Conservation (phyloP, 2,329 filamentous ascomycete genomes). For the Eutypa lata region DNA sequence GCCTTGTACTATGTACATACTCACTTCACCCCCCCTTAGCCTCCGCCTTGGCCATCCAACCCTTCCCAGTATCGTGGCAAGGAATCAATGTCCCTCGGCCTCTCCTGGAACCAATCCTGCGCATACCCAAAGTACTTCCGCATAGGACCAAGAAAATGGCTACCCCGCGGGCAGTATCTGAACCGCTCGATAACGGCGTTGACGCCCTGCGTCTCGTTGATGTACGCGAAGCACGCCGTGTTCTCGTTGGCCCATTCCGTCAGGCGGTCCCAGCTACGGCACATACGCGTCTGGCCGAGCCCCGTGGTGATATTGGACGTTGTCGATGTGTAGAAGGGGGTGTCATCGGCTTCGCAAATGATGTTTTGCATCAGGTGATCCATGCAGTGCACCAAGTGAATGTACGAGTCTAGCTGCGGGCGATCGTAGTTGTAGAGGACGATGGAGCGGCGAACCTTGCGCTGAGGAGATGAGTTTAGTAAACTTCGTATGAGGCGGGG, state of each 20-base stretch:
- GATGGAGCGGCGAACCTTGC: background rate
- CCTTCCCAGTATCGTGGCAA: background rate
- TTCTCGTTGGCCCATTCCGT: conserved; percentile 2
- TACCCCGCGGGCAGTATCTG: conserved; percentile 4
- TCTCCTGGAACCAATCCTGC: conserved; percentile 5
- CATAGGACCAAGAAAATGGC: conserved; percentile 3
- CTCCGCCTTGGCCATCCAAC: background rate
- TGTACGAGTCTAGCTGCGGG: background rate
- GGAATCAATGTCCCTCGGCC: conserved; percentile 1
- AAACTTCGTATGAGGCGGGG: background rate
- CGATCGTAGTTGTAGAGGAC: background rate
- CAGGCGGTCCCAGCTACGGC: conserved; percentile 2
- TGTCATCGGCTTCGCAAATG: background rate
- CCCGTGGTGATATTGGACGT: conserved; percentile 2
- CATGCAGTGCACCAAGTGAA: background rate
- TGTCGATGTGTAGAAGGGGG: conserved; percentile 4
- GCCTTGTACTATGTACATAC: too few species aligned
- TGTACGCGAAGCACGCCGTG: conserved; percentile 6
- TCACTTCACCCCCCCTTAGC: background rate
- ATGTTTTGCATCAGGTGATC: background rate
- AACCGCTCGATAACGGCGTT: conserved; percentile 4
- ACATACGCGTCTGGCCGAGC: conserved; percentile 2
- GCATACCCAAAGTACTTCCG: conserved; percentile 6
- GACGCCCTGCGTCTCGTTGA: conserved; percentile 6
- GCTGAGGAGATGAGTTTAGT: background rate